Conservation (phyloP, 805 yeast genomes). For the Candida sakaeoensis region DNA sequence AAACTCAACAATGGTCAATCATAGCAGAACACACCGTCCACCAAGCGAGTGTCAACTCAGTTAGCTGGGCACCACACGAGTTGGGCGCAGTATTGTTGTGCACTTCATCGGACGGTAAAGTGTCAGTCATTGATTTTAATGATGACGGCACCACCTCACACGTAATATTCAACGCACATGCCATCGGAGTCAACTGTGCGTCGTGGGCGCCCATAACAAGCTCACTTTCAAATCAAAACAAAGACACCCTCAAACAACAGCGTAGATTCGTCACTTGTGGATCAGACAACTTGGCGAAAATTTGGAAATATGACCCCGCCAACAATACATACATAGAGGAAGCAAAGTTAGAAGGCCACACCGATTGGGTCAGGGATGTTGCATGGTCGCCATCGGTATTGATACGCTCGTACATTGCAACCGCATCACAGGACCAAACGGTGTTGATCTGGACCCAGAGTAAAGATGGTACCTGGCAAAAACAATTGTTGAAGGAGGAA, state of each 20-base stretch:
- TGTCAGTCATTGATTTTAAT: conserved; percentile 84
- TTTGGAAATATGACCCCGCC: conserved; percentile 72
- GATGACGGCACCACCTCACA: conserved; percentile 81
- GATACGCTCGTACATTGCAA: conserved; percentile 84
- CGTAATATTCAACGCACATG: conserved; percentile 71
- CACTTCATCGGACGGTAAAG: conserved; percentile 90
- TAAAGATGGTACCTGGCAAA: conserved; percentile 68
- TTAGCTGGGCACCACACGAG: conserved; percentile 97
- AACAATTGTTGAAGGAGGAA: conserved; percentile 67
- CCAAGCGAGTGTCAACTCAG: conserved; percentile 91
- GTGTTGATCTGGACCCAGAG: conserved; percentile 95
- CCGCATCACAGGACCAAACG: conserved; percentile 94
- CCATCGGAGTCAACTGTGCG: conserved; percentile 90
- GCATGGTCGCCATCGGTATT: conserved; percentile 95
- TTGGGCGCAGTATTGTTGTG: conserved; percentile 89
- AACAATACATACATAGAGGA: conserved; percentile 63
- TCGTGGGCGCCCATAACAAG: conserved; percentile 79
- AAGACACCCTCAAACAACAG: conserved; percentile 34
- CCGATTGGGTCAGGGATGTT: conserved; percentile 98
- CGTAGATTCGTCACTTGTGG: conserved; percentile 92
- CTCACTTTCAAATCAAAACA: conserved; percentile 33
- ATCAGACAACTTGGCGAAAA: conserved; percentile 86
- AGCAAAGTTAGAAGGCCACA: conserved; percentile 79
- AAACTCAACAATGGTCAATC: conserved; percentile 80
- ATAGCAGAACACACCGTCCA: conserved; percentile 86